phyloP scores from a whole-genome alignment of 106 monocot genomes.

The Triglochin maritima region DNA sequence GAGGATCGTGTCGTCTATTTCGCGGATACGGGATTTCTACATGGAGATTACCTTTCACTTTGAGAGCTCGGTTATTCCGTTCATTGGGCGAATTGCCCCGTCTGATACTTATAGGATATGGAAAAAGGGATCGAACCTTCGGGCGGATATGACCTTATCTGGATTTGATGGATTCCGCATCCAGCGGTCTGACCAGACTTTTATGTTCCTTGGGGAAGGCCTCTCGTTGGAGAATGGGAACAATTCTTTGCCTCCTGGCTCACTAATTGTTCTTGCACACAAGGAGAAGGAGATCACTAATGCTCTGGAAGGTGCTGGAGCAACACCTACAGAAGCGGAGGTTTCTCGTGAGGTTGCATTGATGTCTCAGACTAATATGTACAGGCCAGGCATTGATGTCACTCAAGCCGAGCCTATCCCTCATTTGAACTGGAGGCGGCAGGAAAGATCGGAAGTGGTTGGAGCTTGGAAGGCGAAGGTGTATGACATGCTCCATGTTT shows the following conservation, averaged over 20 bases:
- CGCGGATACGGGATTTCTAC: constrained; percentile 81
- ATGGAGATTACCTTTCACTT: constrained; percentile 99
- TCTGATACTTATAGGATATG: constrained; percentile 94
- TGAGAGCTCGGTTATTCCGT: constrained; percentile 96
- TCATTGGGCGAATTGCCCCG: constrained; percentile 78
- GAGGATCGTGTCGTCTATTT: constrained; percentile 60
- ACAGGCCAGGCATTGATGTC: constrained; percentile 90
- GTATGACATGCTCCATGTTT: constrained; percentile 86
- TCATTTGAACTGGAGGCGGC: constrained; percentile 89
- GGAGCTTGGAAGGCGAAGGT: constrained; percentile 91
- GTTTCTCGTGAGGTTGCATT: constrained; percentile 87
- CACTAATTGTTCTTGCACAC: constrained; percentile 68
- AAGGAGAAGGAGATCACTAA: constrained; percentile 96
- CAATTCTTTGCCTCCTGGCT: constrained; percentile 49
- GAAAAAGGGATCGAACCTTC: constrained; percentile 75
- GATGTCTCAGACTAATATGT: constrained; percentile 97
- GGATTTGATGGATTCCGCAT: constrained; percentile 93
- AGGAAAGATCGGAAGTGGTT: constrained; percentile 75
- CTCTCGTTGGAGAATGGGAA: constrained; percentile 11
- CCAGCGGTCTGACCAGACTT: constrained; percentile 89
- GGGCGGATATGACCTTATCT: constrained; percentile 94
- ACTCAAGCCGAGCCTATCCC: constrained; percentile 83
- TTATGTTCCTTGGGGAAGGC: constrained; percentile 83
- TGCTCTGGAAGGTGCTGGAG: constrained; percentile 92
- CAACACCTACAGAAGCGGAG: constrained; percentile 74